These are phyloP conservation scores for Nicotiana paniculata DNA, from an alignment of 257 asterid species.

Conservation along the genomic window DNA sequence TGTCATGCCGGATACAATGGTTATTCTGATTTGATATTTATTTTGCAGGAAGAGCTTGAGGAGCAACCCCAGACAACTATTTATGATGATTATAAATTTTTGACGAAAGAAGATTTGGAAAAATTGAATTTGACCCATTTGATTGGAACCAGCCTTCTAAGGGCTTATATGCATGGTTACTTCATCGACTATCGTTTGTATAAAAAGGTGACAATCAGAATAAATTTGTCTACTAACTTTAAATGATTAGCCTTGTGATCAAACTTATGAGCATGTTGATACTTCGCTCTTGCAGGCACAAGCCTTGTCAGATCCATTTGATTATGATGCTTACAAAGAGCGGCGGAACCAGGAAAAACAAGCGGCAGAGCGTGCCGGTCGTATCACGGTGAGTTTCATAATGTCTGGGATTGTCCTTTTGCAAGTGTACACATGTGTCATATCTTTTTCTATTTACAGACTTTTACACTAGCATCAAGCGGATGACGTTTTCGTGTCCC, in stretches of 20 bases:
- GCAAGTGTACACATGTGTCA: neutral
- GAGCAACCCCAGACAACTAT: conserved; percentile 76
- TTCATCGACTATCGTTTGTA: conserved; percentile 74
- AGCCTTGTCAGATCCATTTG: conserved; percentile 70
- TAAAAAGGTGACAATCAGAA: conserved; percentile 51
- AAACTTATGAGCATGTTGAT: conserved; percentile 2
- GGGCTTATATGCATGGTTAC: conserved; percentile 95
- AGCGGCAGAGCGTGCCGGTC: conserved; percentile 45
- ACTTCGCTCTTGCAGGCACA: conserved; percentile 49
- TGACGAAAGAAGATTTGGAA: conserved; percentile 83
- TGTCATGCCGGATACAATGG: conserved; percentile 4
- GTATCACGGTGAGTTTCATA: conserved; percentile 68
- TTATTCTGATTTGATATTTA: conserved; percentile 12
- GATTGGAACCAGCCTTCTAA: conserved; percentile 77
- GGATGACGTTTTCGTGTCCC: neutral
- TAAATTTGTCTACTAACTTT: neutral
- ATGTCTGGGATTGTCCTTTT: neutral
- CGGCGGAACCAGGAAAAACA: conserved; percentile 59
- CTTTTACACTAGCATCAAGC: neutral
- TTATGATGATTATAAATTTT: conserved; percentile 86
- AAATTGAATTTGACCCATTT: conserved; percentile 60
- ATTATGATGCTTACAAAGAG: conserved; percentile 62
- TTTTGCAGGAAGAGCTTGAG: conserved; percentile 87
- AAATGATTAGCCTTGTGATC: neutral
- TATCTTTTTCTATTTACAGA: neutral